Conservation (phyloP, 345 rosid genomes). For the Excoecaria cochinchinensis region DNA sequence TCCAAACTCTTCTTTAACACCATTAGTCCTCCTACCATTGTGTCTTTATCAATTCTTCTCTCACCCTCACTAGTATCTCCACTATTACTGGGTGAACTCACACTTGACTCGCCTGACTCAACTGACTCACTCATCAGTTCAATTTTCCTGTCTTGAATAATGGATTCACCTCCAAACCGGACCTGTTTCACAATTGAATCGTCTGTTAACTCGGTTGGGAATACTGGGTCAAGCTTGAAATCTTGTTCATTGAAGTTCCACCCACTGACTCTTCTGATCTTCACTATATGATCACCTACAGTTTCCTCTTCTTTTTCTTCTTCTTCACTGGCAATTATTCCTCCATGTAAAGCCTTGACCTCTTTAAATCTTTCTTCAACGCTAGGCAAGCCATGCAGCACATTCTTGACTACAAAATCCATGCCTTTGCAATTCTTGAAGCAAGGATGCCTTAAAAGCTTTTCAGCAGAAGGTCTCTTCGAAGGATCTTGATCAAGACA, state of each 20-base stretch:
- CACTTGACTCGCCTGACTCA: slow-evolving; percentile 10
- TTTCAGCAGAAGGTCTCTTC: slow-evolving; percentile 70
- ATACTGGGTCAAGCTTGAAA: slow-evolving; percentile 71
- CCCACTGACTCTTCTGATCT: slow-evolving; percentile 38
- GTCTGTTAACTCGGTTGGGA: slow-evolving; percentile 35
- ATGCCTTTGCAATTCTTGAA: slow-evolving; percentile 68
- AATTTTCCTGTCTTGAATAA: slow-evolving; percentile 14
- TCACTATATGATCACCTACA: not conserved
- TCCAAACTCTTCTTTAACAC: slow-evolving; percentile 62
- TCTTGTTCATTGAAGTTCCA: slow-evolving; percentile 85
- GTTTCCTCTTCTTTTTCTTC: slow-evolving; percentile 29
- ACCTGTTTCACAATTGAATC: slow-evolving; percentile 28
- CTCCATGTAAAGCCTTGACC: slow-evolving; percentile 20
- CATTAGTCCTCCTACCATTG: slow-evolving; percentile 45
- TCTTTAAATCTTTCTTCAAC: slow-evolving; percentile 62
- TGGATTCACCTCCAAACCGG: slow-evolving; percentile 35
- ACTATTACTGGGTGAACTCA: slow-evolving; percentile 14
- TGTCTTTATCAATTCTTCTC: slow-evolving; percentile 22
- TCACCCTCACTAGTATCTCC: slow-evolving; percentile 9
- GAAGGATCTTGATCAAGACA: slow-evolving; percentile 81
- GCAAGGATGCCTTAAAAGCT: slow-evolving; percentile 67
- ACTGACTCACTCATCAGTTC: slow-evolving; percentile 2
- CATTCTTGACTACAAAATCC: slow-evolving; percentile 55
- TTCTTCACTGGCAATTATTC: slow-evolving; percentile 12
- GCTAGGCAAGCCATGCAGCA: slow-evolving; percentile 60